These are phyloP conservation scores for Sporisorium iseilematis-ciliati DNA, from an alignment of 1,284 basidiomycete species.

Conservation along the genomic window DNA sequence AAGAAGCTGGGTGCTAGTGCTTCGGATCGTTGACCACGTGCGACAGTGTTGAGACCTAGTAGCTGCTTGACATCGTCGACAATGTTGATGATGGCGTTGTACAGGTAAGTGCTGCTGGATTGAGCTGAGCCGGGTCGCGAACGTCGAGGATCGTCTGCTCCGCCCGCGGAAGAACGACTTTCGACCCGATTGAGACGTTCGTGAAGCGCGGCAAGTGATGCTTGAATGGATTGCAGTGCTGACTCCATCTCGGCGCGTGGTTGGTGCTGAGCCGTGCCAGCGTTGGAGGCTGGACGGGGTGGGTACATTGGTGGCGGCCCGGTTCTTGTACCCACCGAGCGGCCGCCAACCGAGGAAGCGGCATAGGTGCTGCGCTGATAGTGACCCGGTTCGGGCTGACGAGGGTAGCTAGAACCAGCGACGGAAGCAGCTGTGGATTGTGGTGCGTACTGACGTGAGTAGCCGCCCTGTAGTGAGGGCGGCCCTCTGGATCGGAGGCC, in stretches of 20 bases:
- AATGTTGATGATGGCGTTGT: constrained; percentile 36
- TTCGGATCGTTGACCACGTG: constrained; percentile 30
- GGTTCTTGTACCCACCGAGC: constrained; percentile 39
- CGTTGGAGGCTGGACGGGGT: constrained; percentile 39
- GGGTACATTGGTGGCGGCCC: constrained; percentile 22
- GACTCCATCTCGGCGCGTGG: constrained; percentile 57
- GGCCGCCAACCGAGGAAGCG: constrained; percentile 60
- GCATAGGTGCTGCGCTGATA: constrained; percentile 52
- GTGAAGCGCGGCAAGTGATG: constrained; percentile 86
- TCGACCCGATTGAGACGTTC: constrained; percentile 77
- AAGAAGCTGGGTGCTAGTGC: constrained; percentile 48
- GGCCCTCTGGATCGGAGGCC: constrained; percentile 30
- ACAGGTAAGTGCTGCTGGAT: constrained; percentile 21
- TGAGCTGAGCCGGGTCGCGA: constrained; percentile 12
- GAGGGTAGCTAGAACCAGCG: constrained; percentile 40
- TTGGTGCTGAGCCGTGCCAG: constrained; percentile 30
- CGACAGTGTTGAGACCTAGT: constrained; percentile 26
- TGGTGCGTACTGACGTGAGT: constrained; percentile 31
- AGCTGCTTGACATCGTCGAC: constrained; percentile 42
- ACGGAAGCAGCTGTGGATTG: constrained; percentile 42
- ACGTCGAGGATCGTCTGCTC: constrained; percentile 31
- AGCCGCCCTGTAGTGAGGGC: constrained; percentile 32
- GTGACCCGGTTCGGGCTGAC: constrained; percentile 24
- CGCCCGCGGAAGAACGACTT: constrained; percentile 17
- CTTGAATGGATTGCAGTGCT: constrained; percentile 82